Evolutionary conservation across 169 alveolate species (phyloP).

Genomic region (Eimeria zaria): DNA sequence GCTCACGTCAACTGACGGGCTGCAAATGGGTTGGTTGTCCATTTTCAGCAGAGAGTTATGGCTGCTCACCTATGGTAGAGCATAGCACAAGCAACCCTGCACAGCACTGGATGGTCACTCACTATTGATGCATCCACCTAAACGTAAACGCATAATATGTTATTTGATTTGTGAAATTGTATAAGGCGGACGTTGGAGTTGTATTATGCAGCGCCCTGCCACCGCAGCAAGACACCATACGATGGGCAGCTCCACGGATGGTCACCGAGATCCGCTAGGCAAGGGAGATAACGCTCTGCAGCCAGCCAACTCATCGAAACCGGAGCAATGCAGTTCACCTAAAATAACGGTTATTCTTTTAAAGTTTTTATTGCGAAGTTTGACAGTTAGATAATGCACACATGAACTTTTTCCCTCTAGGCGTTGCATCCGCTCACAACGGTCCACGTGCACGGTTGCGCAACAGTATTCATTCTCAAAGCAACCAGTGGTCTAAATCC

Average conservation of each 20-base stretch:
- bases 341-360: neutral
- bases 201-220: neutral
- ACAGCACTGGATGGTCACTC: neutral
- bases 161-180: neutral
- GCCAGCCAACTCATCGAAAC: neutral
- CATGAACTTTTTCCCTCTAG: too few species aligned
- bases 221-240: neutral
- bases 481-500: neutral
- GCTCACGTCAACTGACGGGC: neutral
- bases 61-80: constrained; percentile 35
- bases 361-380: neutral
- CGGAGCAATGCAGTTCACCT: neutral
- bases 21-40: neutral
- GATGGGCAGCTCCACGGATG: constrained; percentile 10
- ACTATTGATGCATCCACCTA: neutral
- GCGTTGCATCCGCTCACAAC: neutral
- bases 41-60: neutral
- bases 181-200: neutral
- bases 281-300: neutral
- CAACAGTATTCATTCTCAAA: neutral
- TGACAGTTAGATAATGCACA: neutral
- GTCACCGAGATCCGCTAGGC: constrained; percentile 35
- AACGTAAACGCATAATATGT: neutral
- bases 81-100: constrained; percentile 11
- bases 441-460: neutral